Base-by-base conservation (phyloP, 305 asterid genomes). In the Fraxinus baroniana region DNA sequence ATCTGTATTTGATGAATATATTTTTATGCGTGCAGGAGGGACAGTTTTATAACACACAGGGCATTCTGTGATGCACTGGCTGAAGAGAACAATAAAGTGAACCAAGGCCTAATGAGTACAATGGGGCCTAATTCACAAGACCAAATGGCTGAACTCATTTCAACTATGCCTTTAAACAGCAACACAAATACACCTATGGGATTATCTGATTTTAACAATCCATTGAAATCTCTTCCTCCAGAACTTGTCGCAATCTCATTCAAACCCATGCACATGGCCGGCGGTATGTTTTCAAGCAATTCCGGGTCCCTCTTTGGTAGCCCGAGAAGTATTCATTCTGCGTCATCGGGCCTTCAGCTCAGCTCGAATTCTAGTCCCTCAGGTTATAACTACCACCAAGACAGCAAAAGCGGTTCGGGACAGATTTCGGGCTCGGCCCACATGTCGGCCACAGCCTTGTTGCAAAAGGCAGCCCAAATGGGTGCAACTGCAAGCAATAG, bases 401-500 rank as follows among this genome's bases (percentile, higher is more conserved):
- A 91, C 5, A 80, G 68, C 46, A 85, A 87, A 62, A 88, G 85
- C 41, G 74, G 81, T 3, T 3, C 82, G 79, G 88, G 94, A 24
- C 94, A 66, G 22, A 28, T 86, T n/a, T 79, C 88, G 1, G 97
- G 92, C 1, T 76, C 91, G 5, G 89, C 91, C n/a, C 93, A 91
- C 57, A 93, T 94, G 98, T 93, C 98, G 0, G 98, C 98, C 3
- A 94, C 98, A 3, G 97, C 97, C 9, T 84, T 94, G 83, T 81
- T 94, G 71, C 98, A 94, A 68, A 94, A 93, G 78, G 98, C 98
- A 2, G 98, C 97, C 79, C 98, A 94, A 71, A 92, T 94, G 91
- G 98, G 98, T 0, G 96, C 98, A 1, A 88, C 97, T 1, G 89
- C 89, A 2, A 88, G 90, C 4, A 90, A 87, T 55, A 84, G 87